A percentile compares a stretch with the other conserved stretches of the same genome.
These are phyloP conservation scores for Trichoderma breve DNA, from an alignment of 2,329 filamentous ascomycete species.

Conservation along the genomic window DNA sequence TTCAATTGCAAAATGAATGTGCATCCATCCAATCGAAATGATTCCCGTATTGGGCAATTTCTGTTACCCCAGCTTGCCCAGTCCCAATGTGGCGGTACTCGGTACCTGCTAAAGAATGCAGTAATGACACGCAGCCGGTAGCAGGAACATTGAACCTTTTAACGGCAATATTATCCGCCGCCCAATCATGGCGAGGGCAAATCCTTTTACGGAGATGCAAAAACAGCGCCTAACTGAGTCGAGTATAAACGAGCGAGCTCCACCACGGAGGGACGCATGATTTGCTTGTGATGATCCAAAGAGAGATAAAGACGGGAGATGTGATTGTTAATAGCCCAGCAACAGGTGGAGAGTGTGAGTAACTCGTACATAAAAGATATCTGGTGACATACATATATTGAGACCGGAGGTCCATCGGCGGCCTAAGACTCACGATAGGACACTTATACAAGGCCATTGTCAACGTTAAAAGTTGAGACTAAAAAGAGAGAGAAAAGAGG, in stretches of 20 bases:
- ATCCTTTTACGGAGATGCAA: conserved; percentile 6
- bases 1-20: not conserved
- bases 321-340: not conserved
- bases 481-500: no score
- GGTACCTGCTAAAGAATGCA: not conserved
- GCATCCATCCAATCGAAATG: not conserved
- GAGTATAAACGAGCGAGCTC: conserved; percentile 14
- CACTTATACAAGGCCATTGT: not conserved
- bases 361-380: not conserved
- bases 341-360: not conserved
- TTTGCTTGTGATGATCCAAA: not conserved
- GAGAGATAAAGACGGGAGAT: not conserved
- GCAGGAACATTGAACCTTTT: not conserved
- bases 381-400: not conserved
- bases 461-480: no score
- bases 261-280: not conserved
- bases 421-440: not conserved
- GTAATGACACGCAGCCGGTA: not conserved
- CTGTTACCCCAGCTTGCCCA: not conserved
- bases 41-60: not conserved
- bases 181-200: conserved; percentile 1
- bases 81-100: not conserved
- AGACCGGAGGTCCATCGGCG: not conserved
- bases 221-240: conserved; percentile 3
- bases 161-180: not conserved